Base-by-base conservation (phyloP, 2,329 filamentous ascomycete species). In the Fusarium pseudocircinatum region DNA sequence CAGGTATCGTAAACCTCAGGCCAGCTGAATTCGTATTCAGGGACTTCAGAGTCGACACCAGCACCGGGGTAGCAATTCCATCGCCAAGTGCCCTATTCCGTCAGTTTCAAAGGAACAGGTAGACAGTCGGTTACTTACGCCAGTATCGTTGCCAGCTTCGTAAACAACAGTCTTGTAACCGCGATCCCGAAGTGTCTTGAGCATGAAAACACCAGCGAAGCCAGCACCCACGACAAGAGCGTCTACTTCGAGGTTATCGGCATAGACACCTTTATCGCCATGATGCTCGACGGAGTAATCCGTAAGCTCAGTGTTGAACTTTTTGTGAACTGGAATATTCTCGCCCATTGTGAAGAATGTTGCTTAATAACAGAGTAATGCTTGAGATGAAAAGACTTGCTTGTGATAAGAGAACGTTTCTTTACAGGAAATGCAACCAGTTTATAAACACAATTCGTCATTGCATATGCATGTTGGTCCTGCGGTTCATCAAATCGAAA, bases 11-110 rank as follows among this genome's bases (percentile, higher is more conserved):
- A 87, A 2, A 86, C 81, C 65, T 87, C 84, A 14, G 87, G 87
- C 76, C 85, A 86, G 3, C 84, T 86, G 60, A 87, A 86, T 70
- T 90, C 84, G 67, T 90, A 90, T 60, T 85, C 82, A 0, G 87
- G 87, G 6, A 87, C 82, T 60, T 87, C 84, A 0, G 84, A 87
- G 78, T 91, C 89, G 6, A 89, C 87, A 0, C 83, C 79, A 3
- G 87, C 85, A 1, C 87, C 88, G 1, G 87, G 88, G 70, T 89
- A 90, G 72, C 84, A 83, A 77, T 89, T 89, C 85, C 84, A 89
- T 47, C 84, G 79, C 89, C 89, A 67, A 34, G 64, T 67, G 12
- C 64, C 64, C 63, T 67, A 12, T n/a, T 10, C 7, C 3, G 18
- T 60, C 16, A 60, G 57, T 9, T 2, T 34, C 34, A 16, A 34